Evolutionary conservation across 2,329 filamentous ascomycete species (phyloP), one percentile per base, ranked within the genome.

Genomic region (Monilinia vaccinii-corymbosi): DNA sequence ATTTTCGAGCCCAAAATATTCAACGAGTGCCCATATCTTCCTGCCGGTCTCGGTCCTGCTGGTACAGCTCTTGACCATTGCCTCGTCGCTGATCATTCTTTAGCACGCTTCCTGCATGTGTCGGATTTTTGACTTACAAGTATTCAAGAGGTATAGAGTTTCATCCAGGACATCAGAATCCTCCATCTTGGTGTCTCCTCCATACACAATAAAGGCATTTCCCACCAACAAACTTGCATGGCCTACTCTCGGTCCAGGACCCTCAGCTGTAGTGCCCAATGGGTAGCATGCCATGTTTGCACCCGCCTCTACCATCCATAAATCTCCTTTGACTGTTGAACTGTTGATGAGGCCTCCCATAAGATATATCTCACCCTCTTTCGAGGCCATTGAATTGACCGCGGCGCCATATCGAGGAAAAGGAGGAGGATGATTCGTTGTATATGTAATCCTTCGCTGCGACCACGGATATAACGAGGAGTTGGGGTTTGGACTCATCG

Each of bases 131-230:
- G 58, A 79, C 93, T 77, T 80, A 97, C 94, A 97, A 53, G 94
- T 99, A 76, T 99, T 99, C 56, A 99, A 80, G 55, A 99, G 81
- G 75, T 99, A 99, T 14, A 99, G 78, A 0, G 94, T 97, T 75
- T 99, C 93, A 70, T 99, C 94, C 61, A 99, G 78, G 52, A 89
- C 81, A 74, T 99, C 94, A 36, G 85, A 84, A 70, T 97, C 94
- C 59, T 97, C 91, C 72, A 96, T 88, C 75, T 99, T 99, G 56
- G 94, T 99, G 73, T 99, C 95, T 71, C 94, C 94, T 53, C 94
- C 95, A 71, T 97, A 99, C 14, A 99, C 94, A 67, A 99, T 99
- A 73, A 97, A 99, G 0, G 94, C 94, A 74, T 99, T 99, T 61
- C 95, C 95, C 58, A 99, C 94, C 18, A 99, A 80, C 69, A 99